A percentile compares a stretch with the other conserved stretches of the same genome.
phyloP scores from a whole-genome alignment of 1,139 yeast genomes.

The Hansenula lynferdii region DNA sequence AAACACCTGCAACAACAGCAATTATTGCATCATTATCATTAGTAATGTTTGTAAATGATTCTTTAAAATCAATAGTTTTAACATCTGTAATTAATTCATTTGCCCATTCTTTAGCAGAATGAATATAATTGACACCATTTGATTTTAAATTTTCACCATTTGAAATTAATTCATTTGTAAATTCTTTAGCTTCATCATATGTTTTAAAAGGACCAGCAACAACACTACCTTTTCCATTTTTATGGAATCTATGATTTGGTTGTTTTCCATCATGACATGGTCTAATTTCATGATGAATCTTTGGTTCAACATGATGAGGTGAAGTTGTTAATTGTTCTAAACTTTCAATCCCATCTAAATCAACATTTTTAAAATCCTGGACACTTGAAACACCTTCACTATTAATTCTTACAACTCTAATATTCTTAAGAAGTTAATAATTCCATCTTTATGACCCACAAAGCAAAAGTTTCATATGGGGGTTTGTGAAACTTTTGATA shows the following conservation, averaged over 20 bases:
- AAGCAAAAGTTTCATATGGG: too few species aligned
- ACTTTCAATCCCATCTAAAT: conserved; percentile 7
- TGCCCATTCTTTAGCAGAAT: background rate
- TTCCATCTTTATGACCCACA: too few species aligned
- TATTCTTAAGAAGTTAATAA: conserved; percentile 8
- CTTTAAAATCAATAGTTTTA: conserved; percentile 7
- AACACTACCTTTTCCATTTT: background rate
- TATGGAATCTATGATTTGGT: background rate
- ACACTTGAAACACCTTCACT: conserved; percentile 7
- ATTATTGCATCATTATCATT: conserved; percentile 10
- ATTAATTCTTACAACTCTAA: conserved; percentile 7
- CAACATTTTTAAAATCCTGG: conserved; percentile 10
- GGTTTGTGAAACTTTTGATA: too few species aligned
- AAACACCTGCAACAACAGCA: conserved; percentile 9
- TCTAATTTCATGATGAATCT: background rate
- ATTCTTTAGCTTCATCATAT: conserved; percentile 2
- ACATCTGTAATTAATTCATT: conserved; percentile 3
- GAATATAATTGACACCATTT: background rate
- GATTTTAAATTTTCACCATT: background rate
- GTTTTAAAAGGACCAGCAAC: conserved; percentile 1
- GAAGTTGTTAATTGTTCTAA: conserved; percentile 5
- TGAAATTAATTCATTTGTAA: background rate
- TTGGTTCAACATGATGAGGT: background rate
- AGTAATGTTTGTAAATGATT: conserved; percentile 8
- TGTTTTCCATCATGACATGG: background rate